Base-by-base conservation (phyloP, 2,329 filamentous ascomycete species). In the Balansia obtecta region DNA sequence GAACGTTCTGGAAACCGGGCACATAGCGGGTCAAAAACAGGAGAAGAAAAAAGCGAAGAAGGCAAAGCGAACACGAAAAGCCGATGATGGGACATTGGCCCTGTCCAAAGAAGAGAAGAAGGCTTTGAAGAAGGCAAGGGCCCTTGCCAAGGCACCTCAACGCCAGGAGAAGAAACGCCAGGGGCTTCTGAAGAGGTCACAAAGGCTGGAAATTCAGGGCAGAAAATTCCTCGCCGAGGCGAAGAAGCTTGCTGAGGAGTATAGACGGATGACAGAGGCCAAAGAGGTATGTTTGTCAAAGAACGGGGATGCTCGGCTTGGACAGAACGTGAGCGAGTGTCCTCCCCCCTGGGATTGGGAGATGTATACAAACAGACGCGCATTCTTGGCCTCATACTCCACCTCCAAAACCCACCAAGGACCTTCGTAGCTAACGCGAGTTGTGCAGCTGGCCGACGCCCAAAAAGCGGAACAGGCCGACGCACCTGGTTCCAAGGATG, bases 141-240 rank as follows among this genome's bases (percentile, higher is more conserved):
- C 54, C 42, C 50, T 53, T 40, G 45, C 56, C 11, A 59, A 58
- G 41, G 61, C 61, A 49, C 53, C 56, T n/a, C 52, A 44, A 46
- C 69, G 69, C 55, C 54, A 61, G 8, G 68, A 70, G 53, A 71
- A 68, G 62, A 65, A 62, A 45, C 65, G 63, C 39, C 57, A 61
- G 46, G 66, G 65, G 18, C 55, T 72, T 46, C 62, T 68, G 22
- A 53, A 54, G n/a, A 66, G 67, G 50, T 58, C 61, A 10, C 53
- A 70, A 27, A 67, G 68, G 57, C 63, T 72, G 37, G 67, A 72
- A 57, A 58, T 57, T 2, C 61, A 72, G 58, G 69, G 66, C 2
- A 55, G 60, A 20, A 68, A 68, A 60, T 53, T 76, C 34, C 56
- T 71, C 56, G 59, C 57, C 1, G 65, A 73, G 51, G 67, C 72